These are phyloP conservation scores for Dothideomycetidae sp. DNA, from an alignment of 2,329 filamentous ascomycete species.

Conservation along the genomic window DNA sequence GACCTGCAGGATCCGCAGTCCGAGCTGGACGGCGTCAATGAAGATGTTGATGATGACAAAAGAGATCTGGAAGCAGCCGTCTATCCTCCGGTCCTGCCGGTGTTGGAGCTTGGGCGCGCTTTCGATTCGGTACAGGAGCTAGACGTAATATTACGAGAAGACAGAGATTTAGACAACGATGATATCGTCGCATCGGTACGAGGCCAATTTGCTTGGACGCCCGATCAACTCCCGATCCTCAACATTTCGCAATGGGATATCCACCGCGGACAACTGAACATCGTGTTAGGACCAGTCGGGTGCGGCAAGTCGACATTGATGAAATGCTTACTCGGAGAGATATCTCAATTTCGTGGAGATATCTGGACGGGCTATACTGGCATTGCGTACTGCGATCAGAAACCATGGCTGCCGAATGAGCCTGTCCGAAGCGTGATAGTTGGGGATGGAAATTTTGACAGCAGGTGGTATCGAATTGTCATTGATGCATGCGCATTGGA, in stretches of 20 bases:
- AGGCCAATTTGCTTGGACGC: constrained; percentile 31
- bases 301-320: constrained; percentile 40
- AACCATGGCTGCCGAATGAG: constrained; percentile 25
- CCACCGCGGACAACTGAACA: constrained; percentile 29
- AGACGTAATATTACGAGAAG: constrained; percentile 1
- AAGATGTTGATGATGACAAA: constrained; percentile 17
- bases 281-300: constrained; percentile 37
- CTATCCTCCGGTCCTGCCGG: not conserved
- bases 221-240: constrained; percentile 27
- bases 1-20: not conserved
- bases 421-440: constrained; percentile 27
- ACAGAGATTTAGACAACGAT: constrained; percentile 17
- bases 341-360: constrained; percentile 20
- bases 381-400: constrained; percentile 26
- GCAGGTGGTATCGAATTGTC: constrained; percentile 25
- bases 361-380: constrained; percentile 20
- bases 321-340: constrained; percentile 32
- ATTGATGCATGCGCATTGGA: constrained; percentile 24
- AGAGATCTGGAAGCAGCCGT: constrained; percentile 17
- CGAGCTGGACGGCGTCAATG: constrained; percentile 2
- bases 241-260: constrained; percentile 24
- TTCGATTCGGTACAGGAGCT: constrained; percentile 14
- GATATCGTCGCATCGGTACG: not conserved
- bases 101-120: not conserved
- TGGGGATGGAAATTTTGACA: constrained; percentile 23